Conservation (phyloP, 2,329 filamentous ascomycete species). For the Neofusicoccum umdonicola region DNA sequence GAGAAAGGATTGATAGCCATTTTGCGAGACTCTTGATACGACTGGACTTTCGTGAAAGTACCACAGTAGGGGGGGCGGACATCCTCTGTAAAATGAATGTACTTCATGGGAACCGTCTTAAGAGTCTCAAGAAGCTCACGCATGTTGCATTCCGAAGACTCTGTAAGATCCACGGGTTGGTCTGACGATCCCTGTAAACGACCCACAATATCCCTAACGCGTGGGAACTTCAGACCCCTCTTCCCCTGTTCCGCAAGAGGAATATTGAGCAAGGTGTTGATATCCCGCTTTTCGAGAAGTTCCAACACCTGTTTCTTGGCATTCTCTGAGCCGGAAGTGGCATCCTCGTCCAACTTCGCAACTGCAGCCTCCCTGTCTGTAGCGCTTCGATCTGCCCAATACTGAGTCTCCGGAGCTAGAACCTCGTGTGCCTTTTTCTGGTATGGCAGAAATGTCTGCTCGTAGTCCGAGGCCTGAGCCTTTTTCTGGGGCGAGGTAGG, state of each 20-base stretch:
- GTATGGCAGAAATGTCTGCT: conserved; percentile 76
- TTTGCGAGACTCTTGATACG: conserved; percentile 43
- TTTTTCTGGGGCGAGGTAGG: conserved; percentile 24
- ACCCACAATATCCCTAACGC: conserved; percentile 42
- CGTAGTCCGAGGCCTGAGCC: conserved; percentile 38
- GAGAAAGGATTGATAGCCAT: conserved; percentile 54
- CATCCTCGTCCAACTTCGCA: conserved; percentile 29
- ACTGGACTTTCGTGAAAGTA: conserved; percentile 63
- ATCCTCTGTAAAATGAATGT: conserved; percentile 60
- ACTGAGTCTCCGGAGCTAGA: conserved; percentile 57
- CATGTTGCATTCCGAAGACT: conserved; percentile 23
- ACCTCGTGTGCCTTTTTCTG: conserved; percentile 70
- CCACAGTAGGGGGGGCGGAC: conserved; percentile 68
- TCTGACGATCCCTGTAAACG: conserved; percentile 41
- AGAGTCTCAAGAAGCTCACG: conserved; percentile 45
- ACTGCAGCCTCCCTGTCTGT: conserved; percentile 28
- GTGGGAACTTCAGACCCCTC: conserved; percentile 17
- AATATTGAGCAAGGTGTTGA: neutral
- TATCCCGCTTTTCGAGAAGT: conserved; percentile 2
- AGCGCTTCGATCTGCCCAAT: conserved; percentile 26
- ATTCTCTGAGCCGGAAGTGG: neutral
- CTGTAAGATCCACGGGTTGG: conserved; percentile 45
- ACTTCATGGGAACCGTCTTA: conserved; percentile 61
- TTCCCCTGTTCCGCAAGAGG: neutral
- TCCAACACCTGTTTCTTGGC: neutral